Base-by-base conservation (phyloP, 805 yeast genomes). In the Yarrowia sp. region DNA sequence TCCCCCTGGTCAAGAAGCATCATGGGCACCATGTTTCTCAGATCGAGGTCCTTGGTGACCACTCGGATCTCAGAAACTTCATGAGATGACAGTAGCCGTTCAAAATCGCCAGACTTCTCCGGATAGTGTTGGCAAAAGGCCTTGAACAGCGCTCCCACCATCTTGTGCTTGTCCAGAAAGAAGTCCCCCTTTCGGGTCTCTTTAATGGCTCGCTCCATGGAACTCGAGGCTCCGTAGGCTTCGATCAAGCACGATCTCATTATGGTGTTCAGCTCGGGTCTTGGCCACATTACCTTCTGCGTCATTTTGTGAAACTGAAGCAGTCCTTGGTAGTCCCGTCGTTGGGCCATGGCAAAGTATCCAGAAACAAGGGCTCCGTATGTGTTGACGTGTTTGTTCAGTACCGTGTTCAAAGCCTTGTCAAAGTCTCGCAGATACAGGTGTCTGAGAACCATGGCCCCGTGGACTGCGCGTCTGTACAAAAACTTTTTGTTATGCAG, bases 91-190 rank as follows among this genome's bases (percentile, higher is more conserved):
- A 59, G 12, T 2, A 59, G 42, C 10, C 65, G 65, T 5, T 59
- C 65, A 40, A 59, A 11, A 8, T 59, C 65, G 14, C 65, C 65
- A 2, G 65, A 0, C 14, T 59, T 41, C 10, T 59, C 65, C 2
- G 65, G 65, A n/a, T 59, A 45, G n/a, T 59, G 65, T 2, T 32
- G 52, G 14, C 65, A 43, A 10, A 16, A 59, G 16, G 45, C 65
- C 41, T 35, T 22, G 65, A 59, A 59, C 12, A 59, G 52, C 32
- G 32, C 32, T 5, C 7, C 32, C 4, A 26, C 7, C 32, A 26
- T 26, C 7, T 26, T 26, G 32, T 3, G 32, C 7, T 26, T 5
- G 32, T 5, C 32, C 32, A 26, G 7, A 26, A 5, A 26, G 32
- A 5, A 26, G 32, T 26, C 32, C 32, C 7, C 7, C 7, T 26